phyloP scores from a whole-genome alignment of 371 early-diverging fungal species.

The Entomophthora muscae region DNA sequence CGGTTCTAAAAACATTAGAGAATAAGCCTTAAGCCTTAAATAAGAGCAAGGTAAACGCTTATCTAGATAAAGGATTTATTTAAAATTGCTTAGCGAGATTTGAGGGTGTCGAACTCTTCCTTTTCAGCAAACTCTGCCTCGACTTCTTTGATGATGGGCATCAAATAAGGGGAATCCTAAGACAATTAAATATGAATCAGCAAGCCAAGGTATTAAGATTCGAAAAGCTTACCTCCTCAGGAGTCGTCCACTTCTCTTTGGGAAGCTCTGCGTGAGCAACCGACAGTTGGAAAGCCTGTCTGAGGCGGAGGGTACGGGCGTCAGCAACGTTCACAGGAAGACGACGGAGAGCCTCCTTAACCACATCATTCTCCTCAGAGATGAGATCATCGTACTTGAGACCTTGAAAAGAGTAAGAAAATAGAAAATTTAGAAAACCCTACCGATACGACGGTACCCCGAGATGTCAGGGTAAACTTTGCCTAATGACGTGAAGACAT shows the following conservation, averaged over 20 bases:
- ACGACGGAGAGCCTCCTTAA: constrained; percentile 75
- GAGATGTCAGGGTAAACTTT: constrained; percentile 51
- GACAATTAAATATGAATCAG: not conserved
- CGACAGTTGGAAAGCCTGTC: constrained; percentile 62
- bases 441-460: constrained; percentile 66
- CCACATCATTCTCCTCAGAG: constrained; percentile 65
- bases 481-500: constrained; percentile 48
- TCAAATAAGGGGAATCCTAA: constrained; percentile 64
- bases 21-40: too few species aligned
- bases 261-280: constrained; percentile 52
- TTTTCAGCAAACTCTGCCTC: constrained; percentile 66
- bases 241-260: constrained; percentile 54
- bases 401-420: constrained; percentile 26
- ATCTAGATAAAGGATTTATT: too few species aligned
- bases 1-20: too few species aligned
- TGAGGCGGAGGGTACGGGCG: constrained; percentile 68
- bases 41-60: too few species aligned
- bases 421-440: constrained; percentile 8
- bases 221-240: constrained; percentile 48
- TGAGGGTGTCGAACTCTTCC: constrained; percentile 22
- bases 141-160: constrained; percentile 68
- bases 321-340: constrained; percentile 51
- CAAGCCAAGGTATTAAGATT: constrained; percentile 42
- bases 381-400: constrained; percentile 82
- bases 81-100: not conserved